Base-by-base conservation (phyloP, 495 filamentous ascomycete species). In the Cercophora scortea region DNA sequence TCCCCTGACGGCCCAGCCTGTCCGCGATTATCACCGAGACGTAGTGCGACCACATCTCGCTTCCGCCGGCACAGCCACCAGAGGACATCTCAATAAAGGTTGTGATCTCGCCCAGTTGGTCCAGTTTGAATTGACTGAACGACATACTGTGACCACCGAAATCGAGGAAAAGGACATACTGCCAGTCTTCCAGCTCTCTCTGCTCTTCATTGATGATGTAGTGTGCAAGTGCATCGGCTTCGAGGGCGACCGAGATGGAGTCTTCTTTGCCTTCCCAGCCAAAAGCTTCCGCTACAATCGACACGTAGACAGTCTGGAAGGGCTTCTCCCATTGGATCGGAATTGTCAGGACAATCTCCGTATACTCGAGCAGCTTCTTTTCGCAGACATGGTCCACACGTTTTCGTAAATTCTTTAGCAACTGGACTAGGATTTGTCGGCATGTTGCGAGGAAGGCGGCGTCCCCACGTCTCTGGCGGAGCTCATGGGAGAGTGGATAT, bases 11-110 rank as follows among this genome's bases (percentile, higher is more conserved):
- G 11, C 17, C 5, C 1, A 54, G 46, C 32, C 45, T 54, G 6
- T 18, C 7, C 10, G 25, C 5, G 16, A 54, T 49, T 3, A 54
- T 18, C 39, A 17, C 32, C 7, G 17, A 13, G 9, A 54, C 43
- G 17, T 49, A n/a, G 45, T 50, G 46, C 16, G 38, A 49, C 52
- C 52, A 54, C 46, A 54, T 54, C 40, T 49, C 45, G 36, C 38
- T 38, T 35, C 52, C 52, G n/a, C 52, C 52, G 45, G 39, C 39
- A 5, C 16, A 25, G 25, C 25, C 25, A 25, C 33, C 52, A 1
- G 38, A 35, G 6, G 18, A 15, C n/a, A 49, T 12, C 17, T 54
- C 52, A 25, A 54, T 32, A 25, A 54, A 49, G 52, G 38, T 49
- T 19, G 43, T 17, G 15, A 10, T 12, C 8, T 47, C 18, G n/a